Conservation (phyloP, 2,329 filamentous ascomycete genomes). For the Ophiostoma triangulosporum region DNA sequence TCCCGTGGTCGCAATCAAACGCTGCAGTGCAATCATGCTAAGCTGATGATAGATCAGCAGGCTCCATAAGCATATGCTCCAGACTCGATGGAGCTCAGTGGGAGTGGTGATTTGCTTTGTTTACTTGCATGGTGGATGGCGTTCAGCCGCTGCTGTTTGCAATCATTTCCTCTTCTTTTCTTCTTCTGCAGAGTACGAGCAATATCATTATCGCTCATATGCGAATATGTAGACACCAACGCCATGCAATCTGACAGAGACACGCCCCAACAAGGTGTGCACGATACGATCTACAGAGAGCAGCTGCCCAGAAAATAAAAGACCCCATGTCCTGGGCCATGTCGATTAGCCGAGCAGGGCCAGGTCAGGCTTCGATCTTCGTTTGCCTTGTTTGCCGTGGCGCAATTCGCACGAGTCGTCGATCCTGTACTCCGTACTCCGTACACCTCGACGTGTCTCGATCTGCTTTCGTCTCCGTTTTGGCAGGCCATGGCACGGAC, state of each 20-base stretch:
- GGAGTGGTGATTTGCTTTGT: too few species aligned
- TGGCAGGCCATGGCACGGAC: background rate
- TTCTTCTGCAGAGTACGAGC: background rate
- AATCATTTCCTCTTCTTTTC: conserved; percentile 7
- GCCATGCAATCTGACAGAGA: background rate
- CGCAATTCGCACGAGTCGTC: too few species aligned
- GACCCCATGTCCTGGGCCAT: too few species aligned
- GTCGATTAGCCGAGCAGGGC: background rate
- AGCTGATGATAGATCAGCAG: too few species aligned
- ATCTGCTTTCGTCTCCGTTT: background rate
- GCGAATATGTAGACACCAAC: background rate
- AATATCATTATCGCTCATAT: background rate
- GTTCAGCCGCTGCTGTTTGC: too few species aligned
- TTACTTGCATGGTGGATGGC: too few species aligned
- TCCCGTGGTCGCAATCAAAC: too few species aligned
- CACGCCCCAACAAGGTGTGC: background rate
- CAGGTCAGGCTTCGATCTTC: background rate
- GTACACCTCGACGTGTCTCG: background rate
- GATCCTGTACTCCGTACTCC: background rate
- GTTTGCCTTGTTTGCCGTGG: background rate
- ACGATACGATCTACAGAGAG: background rate
- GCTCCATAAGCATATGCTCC: too few species aligned
- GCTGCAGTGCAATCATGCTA: too few species aligned
- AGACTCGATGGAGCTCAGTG: too few species aligned
- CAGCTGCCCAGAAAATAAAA: background rate